Evolutionary conservation across 2,329 filamentous ascomycete genomes (phyloP).

Genomic region (Neospermospora avenae): DNA sequence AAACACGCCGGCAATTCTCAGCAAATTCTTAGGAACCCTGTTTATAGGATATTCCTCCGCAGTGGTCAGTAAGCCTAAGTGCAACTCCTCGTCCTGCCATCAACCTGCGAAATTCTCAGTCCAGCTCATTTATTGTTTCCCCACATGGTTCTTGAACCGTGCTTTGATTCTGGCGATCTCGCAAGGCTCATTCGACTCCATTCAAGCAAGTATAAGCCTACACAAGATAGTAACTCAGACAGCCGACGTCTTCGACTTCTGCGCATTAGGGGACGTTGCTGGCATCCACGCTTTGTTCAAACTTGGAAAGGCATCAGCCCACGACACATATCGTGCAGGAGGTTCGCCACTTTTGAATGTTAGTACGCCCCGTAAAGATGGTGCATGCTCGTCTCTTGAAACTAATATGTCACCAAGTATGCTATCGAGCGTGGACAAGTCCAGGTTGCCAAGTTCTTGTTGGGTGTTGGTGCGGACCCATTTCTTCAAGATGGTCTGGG

Average conservation of each 20-base stretch:
- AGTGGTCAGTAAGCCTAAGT: not conserved
- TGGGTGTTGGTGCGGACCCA: not conserved
- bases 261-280: not conserved
- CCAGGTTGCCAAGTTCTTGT: not conserved
- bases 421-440: not conserved
- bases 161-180: not conserved
- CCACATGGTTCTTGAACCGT: not conserved
- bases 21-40: not conserved
- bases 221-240: not conserved
- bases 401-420: not conserved
- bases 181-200: not conserved
- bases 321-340: not conserved
- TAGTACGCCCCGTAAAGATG: not conserved
- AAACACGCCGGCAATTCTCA: not conserved
- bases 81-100: not conserved
- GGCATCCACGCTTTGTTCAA: not conserved
- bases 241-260: not conserved
- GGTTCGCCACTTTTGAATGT: not conserved
- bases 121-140: not conserved
- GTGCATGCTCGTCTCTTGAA: not conserved
- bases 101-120: not conserved
- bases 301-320: not conserved
- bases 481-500: not conserved
- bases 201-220: not conserved
- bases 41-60: not conserved